Base-by-base conservation (phyloP, 139 green algal genomes). In the Haematococcus sp. region DNA sequence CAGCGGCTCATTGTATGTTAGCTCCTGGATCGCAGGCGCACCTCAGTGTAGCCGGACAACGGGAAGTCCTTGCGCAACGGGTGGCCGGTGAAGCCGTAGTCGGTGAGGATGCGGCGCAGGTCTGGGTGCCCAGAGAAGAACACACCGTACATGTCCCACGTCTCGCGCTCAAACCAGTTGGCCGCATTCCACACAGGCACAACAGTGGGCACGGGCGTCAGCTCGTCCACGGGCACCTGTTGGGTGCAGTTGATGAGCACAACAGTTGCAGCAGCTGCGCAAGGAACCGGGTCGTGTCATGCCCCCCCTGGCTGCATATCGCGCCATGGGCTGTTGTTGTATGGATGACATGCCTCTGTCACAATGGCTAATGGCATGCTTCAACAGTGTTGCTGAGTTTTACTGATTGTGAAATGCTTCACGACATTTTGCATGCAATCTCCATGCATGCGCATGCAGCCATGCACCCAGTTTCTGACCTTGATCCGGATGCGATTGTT, bases 121-220 rank as follows among this genome's bases (percentile, higher is more conserved):
- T 97, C 93, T 20, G 90, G 91, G 72, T 97, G 90, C 63, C 87
- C 84, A 31, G 67, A 81, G 87, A 97, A 97, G 71, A 94, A 94
- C 16, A 97, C 77, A 25, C 92, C 92, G 81, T 92, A 97, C 92
- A 97, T 97, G 80, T 97, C 91, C 87, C 87, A 97, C 4, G 88
- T 84, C 83, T 97, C 93, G 25, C 89, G 80, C 81, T 94, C 89
- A 77, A 89, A 90, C 89, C 89, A 94, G 75, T 88, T 85, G 32
- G 89, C 80, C 4, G 80, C 78, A 33, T 79, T 81, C 40, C 56
- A 81, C 22, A 76, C 68, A 25, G 11, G 2, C 33, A 69, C 32
- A 19, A 85, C 65, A 31, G 75, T 85, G 59, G 81, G 85, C 28
- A 94, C 78, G 9, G 87, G 71, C 15, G 84, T 91, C 27, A 91